Conservation (phyloP, 1,139 yeast species). For the Candida sanyaensis region DNA sequence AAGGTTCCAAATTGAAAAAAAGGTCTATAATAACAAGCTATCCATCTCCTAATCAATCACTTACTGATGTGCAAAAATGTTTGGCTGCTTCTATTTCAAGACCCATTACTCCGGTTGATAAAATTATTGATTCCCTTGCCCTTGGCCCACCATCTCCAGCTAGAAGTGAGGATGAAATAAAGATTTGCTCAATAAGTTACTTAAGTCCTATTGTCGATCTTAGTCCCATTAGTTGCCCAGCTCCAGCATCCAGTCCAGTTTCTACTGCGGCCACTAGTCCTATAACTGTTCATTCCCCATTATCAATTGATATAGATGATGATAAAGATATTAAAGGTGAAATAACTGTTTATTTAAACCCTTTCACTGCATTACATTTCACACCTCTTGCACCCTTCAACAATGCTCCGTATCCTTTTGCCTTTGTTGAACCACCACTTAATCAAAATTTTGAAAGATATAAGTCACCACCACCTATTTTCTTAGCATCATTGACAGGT, state of each 20-base stretch:
- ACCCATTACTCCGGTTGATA: slow-evolving; percentile 3
- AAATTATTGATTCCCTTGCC: slow-evolving; percentile 1
- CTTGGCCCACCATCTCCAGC: slow-evolving; percentile 1
- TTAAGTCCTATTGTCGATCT: background rate
- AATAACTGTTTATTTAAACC: slow-evolving; percentile 8
- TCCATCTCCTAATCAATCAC: slow-evolving; percentile 2
- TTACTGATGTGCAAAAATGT: background rate
- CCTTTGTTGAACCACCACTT: background rate
- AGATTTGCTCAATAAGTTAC: background rate
- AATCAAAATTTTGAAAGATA: background rate
- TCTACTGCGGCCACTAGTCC: background rate
- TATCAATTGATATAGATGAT: background rate
- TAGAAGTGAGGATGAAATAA: background rate
- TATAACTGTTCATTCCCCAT: background rate
- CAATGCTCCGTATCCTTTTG: slow-evolving; percentile 6
- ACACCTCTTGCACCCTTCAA: slow-evolving; percentile 8
- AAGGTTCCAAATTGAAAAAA: background rate
- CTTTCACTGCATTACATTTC: slow-evolving; percentile 4
- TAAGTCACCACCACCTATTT: slow-evolving; percentile 4
- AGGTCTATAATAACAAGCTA: background rate
- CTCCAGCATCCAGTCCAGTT: background rate
- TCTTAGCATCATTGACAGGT: background rate
- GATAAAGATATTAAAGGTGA: background rate
- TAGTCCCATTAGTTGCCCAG: background rate
- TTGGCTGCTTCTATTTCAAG: background rate